Evolutionary conservation across 179 eudicot genomes (phyloP), one percentile per base, ranked within the genome.

Genomic region (Silene noctiflora): DNA sequence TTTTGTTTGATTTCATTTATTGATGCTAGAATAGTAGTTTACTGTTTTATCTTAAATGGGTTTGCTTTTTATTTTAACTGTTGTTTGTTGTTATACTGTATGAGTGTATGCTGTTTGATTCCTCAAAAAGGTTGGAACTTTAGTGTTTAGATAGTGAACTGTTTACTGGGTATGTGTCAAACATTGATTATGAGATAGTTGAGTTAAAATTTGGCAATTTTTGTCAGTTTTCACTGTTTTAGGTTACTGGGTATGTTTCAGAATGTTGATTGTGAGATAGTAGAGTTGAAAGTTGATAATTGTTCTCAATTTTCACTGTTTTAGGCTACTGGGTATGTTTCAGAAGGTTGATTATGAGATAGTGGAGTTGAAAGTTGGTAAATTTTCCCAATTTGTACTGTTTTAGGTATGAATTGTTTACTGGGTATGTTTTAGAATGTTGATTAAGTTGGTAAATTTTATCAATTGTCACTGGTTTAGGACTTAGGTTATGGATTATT

Each of bases 21-120:
- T 72, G 59, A 53, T 35, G 83, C 27, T 76, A 72, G 53, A 42
- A 75, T 76, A 71, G 72, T 68, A 75, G 59, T 35, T 42, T 71
- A 55, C 69, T 73, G 46, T 72, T 55, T 72, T 67, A 72, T 67
- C 61, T 80, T 46, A 31, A 70, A 69, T 55, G 72, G 56, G 58
- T 67, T 66, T 72, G 69, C 70, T 65, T 29, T 76, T 31, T 53
- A n/a, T 69, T 70, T 44, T 44, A 20, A 64, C 27, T 74, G 61
- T 14, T 58, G 39, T 79, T 70, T 44, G 69, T 71, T 74, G 24
- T 73, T 77, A 4, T 10, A 20, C 17, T 3, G 22, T 68, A 17
- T 68, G 25, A 20, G 8, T 3, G 22, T 68, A 17, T 68, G 25
- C 29, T 68, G 56, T 2, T 68, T 68, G 56, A 44, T 51, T 71